Evolutionary conservation across 176 grass and related monocot genomes (phyloP).

Genomic region (Phragmites australis): DNA sequence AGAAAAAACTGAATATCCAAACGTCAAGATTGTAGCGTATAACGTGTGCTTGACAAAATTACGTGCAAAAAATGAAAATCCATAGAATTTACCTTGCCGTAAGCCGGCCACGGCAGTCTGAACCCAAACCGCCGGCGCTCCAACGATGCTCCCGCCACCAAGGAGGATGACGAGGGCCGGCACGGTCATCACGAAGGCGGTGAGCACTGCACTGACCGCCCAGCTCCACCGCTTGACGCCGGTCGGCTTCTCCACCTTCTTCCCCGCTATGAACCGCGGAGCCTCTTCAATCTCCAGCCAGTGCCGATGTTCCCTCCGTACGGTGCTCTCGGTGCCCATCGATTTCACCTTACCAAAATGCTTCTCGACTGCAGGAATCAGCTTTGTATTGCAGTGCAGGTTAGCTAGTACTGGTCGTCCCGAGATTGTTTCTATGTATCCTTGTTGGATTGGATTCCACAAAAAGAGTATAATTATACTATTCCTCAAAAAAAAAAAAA

Average conservation of each 20-base stretch:
- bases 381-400: too few species aligned
- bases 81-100: constrained; percentile 1
- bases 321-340: neutral
- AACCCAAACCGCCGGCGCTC: constrained; percentile 18
- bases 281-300: neutral
- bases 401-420: too few species aligned
- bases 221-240: constrained; percentile 14
- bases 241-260: neutral
- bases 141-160: neutral
- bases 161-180: constrained; percentile 21
- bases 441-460: too few species aligned
- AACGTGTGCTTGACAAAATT: too few species aligned
- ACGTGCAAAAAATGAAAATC: too few species aligned
- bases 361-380: too few species aligned
- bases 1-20: too few species aligned
- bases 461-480: too few species aligned
- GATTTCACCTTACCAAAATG: too few species aligned
- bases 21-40: too few species aligned
- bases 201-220: neutral
- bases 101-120: constrained; percentile 1
- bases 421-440: too few species aligned
- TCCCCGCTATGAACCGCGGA: neutral
- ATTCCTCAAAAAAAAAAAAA: too few species aligned
- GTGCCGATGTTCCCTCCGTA: neutral
- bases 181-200: constrained; percentile 17